These are phyloP conservation scores for Berkeleyomyces rouxiae DNA, from an alignment of 2,329 filamentous ascomycete species.

Conservation along the genomic window DNA sequence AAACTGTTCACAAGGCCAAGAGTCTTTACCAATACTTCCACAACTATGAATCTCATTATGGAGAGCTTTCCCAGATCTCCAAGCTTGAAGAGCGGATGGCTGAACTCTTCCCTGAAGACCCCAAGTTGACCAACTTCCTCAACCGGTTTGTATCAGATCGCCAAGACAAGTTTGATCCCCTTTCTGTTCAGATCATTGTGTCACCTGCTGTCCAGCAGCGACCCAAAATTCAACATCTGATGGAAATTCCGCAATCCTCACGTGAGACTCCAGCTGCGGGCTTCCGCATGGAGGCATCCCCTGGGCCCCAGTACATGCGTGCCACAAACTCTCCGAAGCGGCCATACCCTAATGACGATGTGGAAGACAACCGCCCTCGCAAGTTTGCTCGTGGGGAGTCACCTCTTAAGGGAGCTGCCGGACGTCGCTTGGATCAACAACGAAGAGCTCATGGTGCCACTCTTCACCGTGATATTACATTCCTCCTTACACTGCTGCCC, in stretches of 20 bases:
- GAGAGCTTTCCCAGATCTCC: conserved; percentile 76
- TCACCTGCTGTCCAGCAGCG: conserved; percentile 65
- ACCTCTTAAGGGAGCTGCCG: conserved; percentile 78
- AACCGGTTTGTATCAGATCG: conserved; percentile 51
- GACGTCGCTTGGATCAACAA: conserved; percentile 68
- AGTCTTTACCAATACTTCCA: conserved; percentile 84
- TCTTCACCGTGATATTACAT: conserved; percentile 53
- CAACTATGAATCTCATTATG: conserved; percentile 85
- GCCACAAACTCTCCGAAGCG: conserved; percentile 42
- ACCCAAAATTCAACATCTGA: conserved; percentile 31
- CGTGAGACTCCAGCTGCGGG: conserved; percentile 28
- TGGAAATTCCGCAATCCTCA: conserved; percentile 32
- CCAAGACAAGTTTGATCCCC: conserved; percentile 55
- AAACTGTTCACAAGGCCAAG: conserved; percentile 59
- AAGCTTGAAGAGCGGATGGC: conserved; percentile 87
- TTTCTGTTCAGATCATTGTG: conserved; percentile 64
- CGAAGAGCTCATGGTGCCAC: conserved; percentile 46
- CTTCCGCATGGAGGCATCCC: conserved; percentile 19
- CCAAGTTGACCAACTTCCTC: conserved; percentile 56
- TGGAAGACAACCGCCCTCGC: conserved; percentile 57
- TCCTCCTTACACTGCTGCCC: conserved; percentile 57
- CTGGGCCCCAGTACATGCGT: conserved; percentile 30
- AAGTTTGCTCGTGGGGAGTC: conserved; percentile 83
- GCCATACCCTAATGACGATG: conserved; percentile 51
- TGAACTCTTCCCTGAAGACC: conserved; percentile 82